Evolutionary conservation across 306 rosid genomes (phyloP).

Genomic region (Lathyrus oleraceus): DNA sequence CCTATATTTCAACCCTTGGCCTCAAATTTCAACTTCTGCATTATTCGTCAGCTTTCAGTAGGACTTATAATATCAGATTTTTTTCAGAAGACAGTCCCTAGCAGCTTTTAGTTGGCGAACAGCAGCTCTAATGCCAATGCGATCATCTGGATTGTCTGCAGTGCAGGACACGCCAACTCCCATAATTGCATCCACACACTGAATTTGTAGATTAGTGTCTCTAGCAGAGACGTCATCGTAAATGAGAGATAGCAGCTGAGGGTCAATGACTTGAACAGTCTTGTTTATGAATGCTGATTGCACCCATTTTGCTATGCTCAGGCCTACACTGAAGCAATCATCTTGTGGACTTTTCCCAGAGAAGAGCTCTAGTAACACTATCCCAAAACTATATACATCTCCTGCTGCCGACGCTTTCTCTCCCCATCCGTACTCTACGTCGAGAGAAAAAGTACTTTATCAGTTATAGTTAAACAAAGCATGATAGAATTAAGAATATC

Average conservation of each 20-base stretch:
- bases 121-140: constrained; percentile 55
- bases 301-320: constrained; percentile 55
- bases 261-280: constrained; percentile 43
- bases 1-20: neutral
- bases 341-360: constrained; percentile 62
- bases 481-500: neutral
- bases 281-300: constrained; percentile 47
- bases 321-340: constrained; percentile 52
- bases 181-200: constrained; percentile 47
- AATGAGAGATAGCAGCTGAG: constrained; percentile 41
- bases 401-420: constrained; percentile 61
- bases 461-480: neutral
- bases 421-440: constrained; percentile 73
- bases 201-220: constrained; percentile 31
- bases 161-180: constrained; percentile 59
- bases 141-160: constrained; percentile 44
- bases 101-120: constrained; percentile 48
- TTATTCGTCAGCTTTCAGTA: neutral
- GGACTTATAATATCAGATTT: neutral
- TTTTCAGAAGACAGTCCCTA: constrained; percentile 41
- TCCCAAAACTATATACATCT: constrained; percentile 77
- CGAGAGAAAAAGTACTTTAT: neutral
- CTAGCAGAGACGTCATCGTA: constrained; percentile 5
- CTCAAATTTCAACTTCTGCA: neutral
- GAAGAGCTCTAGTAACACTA: constrained; percentile 61